Evolutionary conservation across 2,329 filamentous ascomycete species (phyloP), one percentile per base, ranked within the genome.

Genomic region (Acrodontium crateriforme): DNA sequence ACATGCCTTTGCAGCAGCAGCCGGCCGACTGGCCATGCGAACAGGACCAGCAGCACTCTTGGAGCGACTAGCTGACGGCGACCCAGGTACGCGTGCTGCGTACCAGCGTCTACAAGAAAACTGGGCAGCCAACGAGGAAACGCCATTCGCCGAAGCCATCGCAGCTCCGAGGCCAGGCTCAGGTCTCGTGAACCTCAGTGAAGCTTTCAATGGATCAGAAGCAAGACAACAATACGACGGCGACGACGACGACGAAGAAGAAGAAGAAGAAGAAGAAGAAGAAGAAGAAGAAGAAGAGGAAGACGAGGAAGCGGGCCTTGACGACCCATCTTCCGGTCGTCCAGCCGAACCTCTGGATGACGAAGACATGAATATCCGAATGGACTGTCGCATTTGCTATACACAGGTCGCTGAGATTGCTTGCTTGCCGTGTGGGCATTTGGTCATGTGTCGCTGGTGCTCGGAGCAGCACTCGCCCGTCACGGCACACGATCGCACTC

Each of bases 381-480:
- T 71, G 16, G 57, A 64, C 22, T 71, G 66, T 37, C 59, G 63
- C 34, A 55, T 68, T 11, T 71, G 66, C 41, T 65, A 65, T 39
- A 54, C 53, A 7, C 66, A 70, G 40, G 26, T 62, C 2, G 61
- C 67, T 1, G 61, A 69, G 34, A 60, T 61, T 5, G 65, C 62
- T 2, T 48, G 66, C 11, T 39, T 69, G 18, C 66, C 66, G 1
- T 71, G 66, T 34, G 66, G 66, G 1, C 65, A 70, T 42, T 54
- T 67, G 35, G 55, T 63, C 18, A 62, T 70, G 54, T 70, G 66
- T 40, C 49, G 56, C 20, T 70, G 64, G 64, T 70, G 66, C 37
- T 63, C 62, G 3, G 61, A 65, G 27, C 55, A 63, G 27, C 56
- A 62, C 24, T 54, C 63, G 18, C 64, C 64, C 3, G 50, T 56